Base-by-base conservation (phyloP, 257 asterid genomes). In the Scutellaria baicalensis region DNA sequence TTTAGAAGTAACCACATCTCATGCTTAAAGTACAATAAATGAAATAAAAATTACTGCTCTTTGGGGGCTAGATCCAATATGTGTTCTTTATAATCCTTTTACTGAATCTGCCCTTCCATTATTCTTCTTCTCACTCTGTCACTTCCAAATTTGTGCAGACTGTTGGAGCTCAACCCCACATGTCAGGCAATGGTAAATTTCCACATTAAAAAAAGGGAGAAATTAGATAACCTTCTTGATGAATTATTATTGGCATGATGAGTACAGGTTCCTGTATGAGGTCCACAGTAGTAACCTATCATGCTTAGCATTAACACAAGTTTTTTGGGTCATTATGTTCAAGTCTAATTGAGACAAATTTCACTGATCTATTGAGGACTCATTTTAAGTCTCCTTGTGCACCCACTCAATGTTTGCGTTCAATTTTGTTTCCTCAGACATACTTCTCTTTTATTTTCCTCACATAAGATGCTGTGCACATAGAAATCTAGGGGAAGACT, bases 131-230 rank as follows among this genome's bases (percentile, higher is more conserved):
- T 67, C 56, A 66, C 63, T 64, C 23, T 60, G 57, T 60, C 44
- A 64, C 23, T 17, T 51, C 47, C 69, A 60, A 52, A 27, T 62
- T 38, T 70, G 35, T 85, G 89, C 96, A 92, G 98, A 85, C 86
- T 92, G 97, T 86, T 92, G 98, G 98, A 82, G 55, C 71, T 79
- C 85, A 66, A 92, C 93, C 42, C 93, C 93, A 23, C 91, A 83
- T 62, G 85, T 92, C 73, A 84, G 83, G 54, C 90, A 92, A 80
- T 92, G 98, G 98, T 88, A 80, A 64, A 50, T 59, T 39, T 59
- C 65, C 72, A 35, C 18, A 72, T 47, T 27, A 3, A 27, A 27
- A 27, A 27, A 27, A 27, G 31, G 33, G 33, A 27, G 33, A 27
- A 27, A 27, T 71, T 61, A 59, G 64, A 3, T 56, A 38, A 40